Evolutionary conservation across 306 rosid species (phyloP), one percentile per base, ranked within the genome.

Genomic region (Biancaea sappan): DNA sequence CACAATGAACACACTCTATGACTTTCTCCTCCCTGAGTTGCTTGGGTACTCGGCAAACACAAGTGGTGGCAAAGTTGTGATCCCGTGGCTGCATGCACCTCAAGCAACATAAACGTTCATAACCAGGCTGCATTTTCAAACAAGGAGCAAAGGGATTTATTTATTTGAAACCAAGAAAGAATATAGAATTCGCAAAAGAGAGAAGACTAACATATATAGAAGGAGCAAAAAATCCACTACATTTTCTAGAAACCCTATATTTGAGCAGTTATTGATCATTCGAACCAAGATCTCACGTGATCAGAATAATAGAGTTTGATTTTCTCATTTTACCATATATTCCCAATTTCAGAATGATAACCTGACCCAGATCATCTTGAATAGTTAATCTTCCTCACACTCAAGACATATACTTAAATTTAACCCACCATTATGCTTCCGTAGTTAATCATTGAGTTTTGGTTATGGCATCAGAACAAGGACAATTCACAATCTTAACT

Each of bases 11-110:
- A 35, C 96, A 93, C 78, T 90, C 98, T 6, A 90, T 84, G 13
- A 89, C 92, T 77, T 93, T 93, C 79, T 89, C 98, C 84, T 90
- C 96, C 83, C 98, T 89, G 14, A 91, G 81, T 65, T 93, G 89
- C 80, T 89, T 87, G 18, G 98, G 98, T 24, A 93, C 98, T 50
- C 98, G 91, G 66, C 97, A 93, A 58, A 91, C 93, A 1, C 96
- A 93, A 4, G 98, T 91, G 14, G 97, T 93, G 12, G 90, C 92
- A 79, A 91, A 93, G 81, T 93, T 93, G 82, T 91, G 97, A 79
- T 93, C 90, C 19, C 98, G 89, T 4, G 97, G 93, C 82, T 91
- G 97, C 38, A 93, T 93, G 90, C 98, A 93, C 67, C 93, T 81
- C 68, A 93, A 71, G 85, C 98, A 93, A 67, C 97, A 93, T 11